Evolutionary conservation across 2,329 filamentous ascomycete species (phyloP), one percentile per base, ranked within the genome.

Genomic region (Teratosphaeria gauchensis): DNA sequence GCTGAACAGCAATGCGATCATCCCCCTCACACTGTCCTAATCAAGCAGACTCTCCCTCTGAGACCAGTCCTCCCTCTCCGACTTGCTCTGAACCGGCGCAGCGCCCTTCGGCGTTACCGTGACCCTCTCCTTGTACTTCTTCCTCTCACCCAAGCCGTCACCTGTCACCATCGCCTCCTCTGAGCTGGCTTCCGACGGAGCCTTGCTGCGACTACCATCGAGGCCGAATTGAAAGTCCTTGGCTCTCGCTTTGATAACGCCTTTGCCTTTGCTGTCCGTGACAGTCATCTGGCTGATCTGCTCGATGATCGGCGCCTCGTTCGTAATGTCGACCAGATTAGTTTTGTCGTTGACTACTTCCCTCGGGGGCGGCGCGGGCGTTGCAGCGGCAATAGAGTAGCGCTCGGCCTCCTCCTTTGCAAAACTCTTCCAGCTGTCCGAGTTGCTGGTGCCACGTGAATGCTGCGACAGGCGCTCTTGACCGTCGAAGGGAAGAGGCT

Each of bases 371-470:
- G 53, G 54, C 3, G 48, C 19, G n/a, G 53, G 42, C 35, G 48
- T 35, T 14, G 53, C 21, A 53, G 57, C 57, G 21, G 35, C 56
- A 3, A 32, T 42, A 9, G 21, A 19, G 42, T 61, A 61, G 4
- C 58, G 51, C 38, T 24, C 21, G 4, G 57, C 48, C 57, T 65
- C 64, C 31, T 62, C 59, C n/a, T 54, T 48, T 19, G 64, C 60
- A 51, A 59, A 66, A 2, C 57, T 59, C 31, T 62, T 51, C 64
- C 64, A 66, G 30, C 33, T 42, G 12, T 53, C 24, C 28, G 63
- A 61, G 2, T 59, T 46, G 11, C 60, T 58, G 21, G 55, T 54
- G n/a, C 21, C 31, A 30, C 30, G 35, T 14, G 58, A 42, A 24
- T 28, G 19, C 16, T 55, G 48, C 12, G 55, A 30, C 38, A 52